Base-by-base conservation (phyloP, 768 basidiomycete genomes). In the Thelephora ganbajun region DNA sequence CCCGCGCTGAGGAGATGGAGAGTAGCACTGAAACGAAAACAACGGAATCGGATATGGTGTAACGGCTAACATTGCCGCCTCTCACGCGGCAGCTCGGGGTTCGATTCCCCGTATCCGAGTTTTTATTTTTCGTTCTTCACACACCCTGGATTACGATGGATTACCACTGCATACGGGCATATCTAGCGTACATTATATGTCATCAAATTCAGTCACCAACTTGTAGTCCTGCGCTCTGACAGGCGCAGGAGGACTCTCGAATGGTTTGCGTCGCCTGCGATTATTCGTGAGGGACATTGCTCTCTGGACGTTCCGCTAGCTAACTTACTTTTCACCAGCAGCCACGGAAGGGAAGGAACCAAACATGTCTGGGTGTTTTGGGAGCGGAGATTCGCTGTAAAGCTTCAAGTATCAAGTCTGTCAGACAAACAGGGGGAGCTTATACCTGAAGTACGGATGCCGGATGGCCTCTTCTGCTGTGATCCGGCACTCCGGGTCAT, bases 311-410 rank as follows among this genome's bases (percentile, higher is more conserved):
- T 22, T 23, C 30, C 16, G n/a, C 11, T 41, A 48, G 33, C 26
- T 6, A 16, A 69, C 79, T 47, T 55, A 91, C 89, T 83, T 90
- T 69, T 99, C 96, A 34, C 96, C 96, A 14, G 93, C 94, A 19
- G 96, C 96, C 20, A 85, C 79, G 34, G 89, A 93, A 26, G 96
- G 96, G 63, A 98, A 99, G 2, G 90, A 93, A 1, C 86, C 77
- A 65, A 99, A 98, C 50, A 98, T 67, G 58, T 94, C 91, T 13
- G 91, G 88, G 61, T 98, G 93, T 60, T 99, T 98, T 0, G 96
- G 96, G 34, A 88, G 66, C 0, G 96, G 96, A 0, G 90, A 83
- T 65, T 98, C 96, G 4, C 91, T 96, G 52, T 5, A 39, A 30
- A 23, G 6, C 20, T 48, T 44, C 11, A 33, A 41, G 35, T 50